Conservation (phyloP, 2,329 filamentous ascomycete species). For the Coniochaeta hoffmannii region DNA sequence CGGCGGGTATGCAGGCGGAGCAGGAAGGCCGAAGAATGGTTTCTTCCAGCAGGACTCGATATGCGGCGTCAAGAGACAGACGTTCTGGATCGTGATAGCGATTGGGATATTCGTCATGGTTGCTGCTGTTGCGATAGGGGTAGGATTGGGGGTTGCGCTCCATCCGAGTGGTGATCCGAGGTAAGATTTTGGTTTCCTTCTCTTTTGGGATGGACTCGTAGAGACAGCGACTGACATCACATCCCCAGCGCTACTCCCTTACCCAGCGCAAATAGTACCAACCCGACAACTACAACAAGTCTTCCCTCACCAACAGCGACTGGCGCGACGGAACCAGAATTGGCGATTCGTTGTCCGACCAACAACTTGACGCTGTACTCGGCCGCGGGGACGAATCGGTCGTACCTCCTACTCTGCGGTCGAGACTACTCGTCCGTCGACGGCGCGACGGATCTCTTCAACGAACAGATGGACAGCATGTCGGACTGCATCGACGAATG, state of each 20-base stretch:
- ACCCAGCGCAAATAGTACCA: constrained; percentile 5
- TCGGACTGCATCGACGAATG: constrained; percentile 25
- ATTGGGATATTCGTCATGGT: constrained; percentile 20
- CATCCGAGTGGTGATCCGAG: constrained; percentile 4
- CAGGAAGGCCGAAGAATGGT: neutral
- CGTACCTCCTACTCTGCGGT: constrained; percentile 25
- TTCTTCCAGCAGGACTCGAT: constrained; percentile 10
- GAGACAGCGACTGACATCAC: neutral
- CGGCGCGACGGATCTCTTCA: constrained; percentile 21
- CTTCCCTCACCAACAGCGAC: constrained; percentile 9
- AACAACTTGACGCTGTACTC: constrained; percentile 27
- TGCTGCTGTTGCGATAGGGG: constrained; percentile 21
- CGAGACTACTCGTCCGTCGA: constrained; percentile 23
- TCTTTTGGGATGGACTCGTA: neutral
- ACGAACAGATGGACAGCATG: constrained; percentile 16
- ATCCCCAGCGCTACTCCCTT: neutral
- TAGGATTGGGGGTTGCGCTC: constrained; percentile 24
- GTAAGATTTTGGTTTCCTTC: neutral
- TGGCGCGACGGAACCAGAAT: constrained; percentile 1
- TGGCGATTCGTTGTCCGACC: constrained; percentile 19
- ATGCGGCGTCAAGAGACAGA: constrained; percentile 19
- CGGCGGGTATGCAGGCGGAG: neutral
- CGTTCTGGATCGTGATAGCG: constrained; percentile 22
- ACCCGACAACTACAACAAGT: constrained; percentile 4
- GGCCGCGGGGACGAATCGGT: constrained; percentile 8